Evolutionary conservation across 2,329 filamentous ascomycete genomes (phyloP), one percentile per base, ranked within the genome.

Genomic region (Ilyonectria sp.): DNA sequence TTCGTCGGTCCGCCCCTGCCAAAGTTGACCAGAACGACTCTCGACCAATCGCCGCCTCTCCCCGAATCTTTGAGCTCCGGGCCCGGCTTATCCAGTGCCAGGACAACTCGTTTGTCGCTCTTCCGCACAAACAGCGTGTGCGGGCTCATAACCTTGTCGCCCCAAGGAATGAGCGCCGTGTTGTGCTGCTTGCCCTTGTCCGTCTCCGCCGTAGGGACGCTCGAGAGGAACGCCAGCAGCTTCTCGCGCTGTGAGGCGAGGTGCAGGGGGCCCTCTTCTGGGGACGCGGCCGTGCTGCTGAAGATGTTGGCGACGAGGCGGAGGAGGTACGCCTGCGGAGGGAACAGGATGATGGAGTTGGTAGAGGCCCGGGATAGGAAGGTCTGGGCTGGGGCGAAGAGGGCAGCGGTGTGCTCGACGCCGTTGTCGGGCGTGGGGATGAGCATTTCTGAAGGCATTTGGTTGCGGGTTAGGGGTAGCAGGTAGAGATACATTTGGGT

Each of bases 401-500:
- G 86, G 0, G 95, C 94, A 5, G 94, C 91, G 1, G 93, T 95
- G 68, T 89, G 86, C 70, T 89, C 86, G 6, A 86, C 71, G 17
- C 87, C 88, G 26, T 92, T 92, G 74, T 95, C 94, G 2, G 94
- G 92, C 2, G 89, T 87, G 33, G 92, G 92, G 54, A 94, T 86
- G 74, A 88, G 84, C 71, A 86, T 89, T 76, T 87, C 87, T 3
- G 80, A 77, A 2, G 81, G 76, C 53, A 77, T 67, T 6, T 71
- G 54, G 7, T 69, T 68, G 15, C 69, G 71, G 58, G 75, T 74
- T 1, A 79, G 81, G 0, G 94, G 94, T 3, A 98, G 86, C 80
- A 97, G 91, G 81, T 97, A 97, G 11, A 98, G 80, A 81, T 98
- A 99, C 95, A 98, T 98, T 78, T 98, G 95, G 1, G 95, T 98